Conservation (phyloP, 2,329 filamentous ascomycete species). For the Trichoderma gracile region DNA sequence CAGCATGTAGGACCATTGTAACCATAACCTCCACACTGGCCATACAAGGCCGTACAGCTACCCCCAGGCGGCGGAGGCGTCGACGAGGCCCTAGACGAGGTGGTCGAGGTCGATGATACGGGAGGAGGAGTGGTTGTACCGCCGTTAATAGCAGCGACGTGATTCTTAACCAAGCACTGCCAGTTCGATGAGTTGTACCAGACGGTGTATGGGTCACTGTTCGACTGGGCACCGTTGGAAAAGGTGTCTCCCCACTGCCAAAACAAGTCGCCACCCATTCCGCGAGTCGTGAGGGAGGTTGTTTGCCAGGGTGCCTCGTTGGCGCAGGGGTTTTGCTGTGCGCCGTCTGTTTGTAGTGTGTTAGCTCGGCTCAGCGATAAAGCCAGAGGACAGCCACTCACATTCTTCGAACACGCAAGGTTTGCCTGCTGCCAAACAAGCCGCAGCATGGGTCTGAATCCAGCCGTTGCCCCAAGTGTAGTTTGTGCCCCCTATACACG, state of each 20-base stretch:
- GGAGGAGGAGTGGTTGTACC: slow-evolving; percentile 2
- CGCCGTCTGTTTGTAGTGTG: slow-evolving; percentile 30
- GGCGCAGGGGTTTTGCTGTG: slow-evolving; percentile 33
- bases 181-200: slow-evolving; percentile 46
- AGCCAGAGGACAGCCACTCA: slow-evolving; percentile 27
- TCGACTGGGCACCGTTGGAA: slow-evolving; percentile 43
- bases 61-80: neutral
- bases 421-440: slow-evolving; percentile 34
- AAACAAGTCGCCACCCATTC: slow-evolving; percentile 43
- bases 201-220: slow-evolving; percentile 49
- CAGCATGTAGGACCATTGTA: slow-evolving; percentile 6
- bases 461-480: slow-evolving; percentile 29
- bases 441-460: slow-evolving; percentile 33
- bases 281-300: slow-evolving; percentile 35
- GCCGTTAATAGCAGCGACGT: slow-evolving; percentile 36
- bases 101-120: neutral
- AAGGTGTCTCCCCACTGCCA: slow-evolving; percentile 46
- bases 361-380: neutral
- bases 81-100: neutral
- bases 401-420: slow-evolving; percentile 40
- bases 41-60: neutral
- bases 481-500: slow-evolving; percentile 26
- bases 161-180: slow-evolving; percentile 48
- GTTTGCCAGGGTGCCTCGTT: slow-evolving; percentile 53
- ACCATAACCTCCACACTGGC: slow-evolving; percentile 5